phyloP scores from a whole-genome alignment of 1,284 basidiomycete genomes.

The Austroboletus niveus region DNA sequence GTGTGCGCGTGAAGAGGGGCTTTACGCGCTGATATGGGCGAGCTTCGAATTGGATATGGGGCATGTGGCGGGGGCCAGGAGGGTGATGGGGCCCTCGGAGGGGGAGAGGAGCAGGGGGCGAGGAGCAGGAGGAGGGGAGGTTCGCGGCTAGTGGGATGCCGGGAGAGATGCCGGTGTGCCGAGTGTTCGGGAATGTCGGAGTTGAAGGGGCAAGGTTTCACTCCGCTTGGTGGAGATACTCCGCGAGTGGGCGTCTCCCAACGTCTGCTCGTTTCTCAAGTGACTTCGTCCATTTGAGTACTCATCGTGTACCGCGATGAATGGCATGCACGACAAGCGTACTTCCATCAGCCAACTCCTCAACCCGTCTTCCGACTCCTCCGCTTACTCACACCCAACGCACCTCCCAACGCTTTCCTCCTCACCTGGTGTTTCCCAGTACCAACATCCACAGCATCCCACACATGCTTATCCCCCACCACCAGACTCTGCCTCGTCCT shows the following conservation, averaged over 20 bases:
- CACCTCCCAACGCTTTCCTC: conserved; percentile 29
- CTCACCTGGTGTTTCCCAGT: conserved; percentile 27
- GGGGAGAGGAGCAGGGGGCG: neutral
- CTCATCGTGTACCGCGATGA: conserved; percentile 35
- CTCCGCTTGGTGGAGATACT: conserved; percentile 29
- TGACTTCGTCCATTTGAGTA: conserved; percentile 2
- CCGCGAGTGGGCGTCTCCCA: conserved; percentile 33
- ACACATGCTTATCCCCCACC: conserved; percentile 30
- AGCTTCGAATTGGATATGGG: neutral
- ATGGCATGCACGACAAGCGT: conserved; percentile 49
- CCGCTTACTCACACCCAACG: conserved; percentile 30
- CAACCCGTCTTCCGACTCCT: conserved; percentile 40
- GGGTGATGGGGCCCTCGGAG: neutral
- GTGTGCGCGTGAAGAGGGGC: neutral
- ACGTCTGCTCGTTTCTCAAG: conserved; percentile 22
- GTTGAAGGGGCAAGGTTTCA: conserved; percentile 17
- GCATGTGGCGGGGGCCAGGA: neutral
- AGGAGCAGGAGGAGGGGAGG: conserved; percentile 9
- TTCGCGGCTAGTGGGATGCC: conserved; percentile 29
- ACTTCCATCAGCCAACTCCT: conserved; percentile 54
- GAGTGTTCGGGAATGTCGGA: conserved; percentile 23
- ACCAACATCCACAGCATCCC: conserved; percentile 31
- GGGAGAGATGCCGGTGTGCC: conserved; percentile 27
- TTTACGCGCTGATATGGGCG: neutral
- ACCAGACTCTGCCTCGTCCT: conserved; percentile 32